Conservation (phyloP, 768 basidiomycete species). For the Boletus edulis region DNA sequence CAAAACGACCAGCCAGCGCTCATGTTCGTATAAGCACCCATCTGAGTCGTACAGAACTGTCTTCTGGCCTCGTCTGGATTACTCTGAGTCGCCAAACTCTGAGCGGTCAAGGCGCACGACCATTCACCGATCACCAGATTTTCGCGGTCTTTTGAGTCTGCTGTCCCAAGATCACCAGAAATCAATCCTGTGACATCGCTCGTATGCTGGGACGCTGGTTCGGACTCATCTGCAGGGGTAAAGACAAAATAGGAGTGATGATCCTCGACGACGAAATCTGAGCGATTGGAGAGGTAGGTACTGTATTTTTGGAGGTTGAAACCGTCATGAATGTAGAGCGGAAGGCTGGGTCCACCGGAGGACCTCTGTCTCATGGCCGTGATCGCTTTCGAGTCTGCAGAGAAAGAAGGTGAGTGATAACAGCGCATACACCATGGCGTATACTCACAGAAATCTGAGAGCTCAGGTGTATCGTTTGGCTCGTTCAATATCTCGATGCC, state of each 20-base stretch:
- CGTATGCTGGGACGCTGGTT: conserved; percentile 45
- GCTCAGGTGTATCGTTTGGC: conserved; percentile 44
- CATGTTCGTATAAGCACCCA: conserved; percentile 52
- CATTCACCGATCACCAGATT: conserved; percentile 52
- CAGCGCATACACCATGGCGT: no score
- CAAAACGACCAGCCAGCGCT: conserved; percentile 71
- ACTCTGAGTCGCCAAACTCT: conserved; percentile 48
- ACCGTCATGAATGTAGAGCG: conserved; percentile 67
- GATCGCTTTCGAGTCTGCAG: conserved; percentile 19
- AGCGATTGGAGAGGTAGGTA: conserved; percentile 44
- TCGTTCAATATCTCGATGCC: conserved; percentile 62
- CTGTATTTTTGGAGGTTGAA: conserved; percentile 46
- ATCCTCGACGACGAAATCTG: conserved; percentile 68
- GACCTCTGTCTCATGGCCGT: conserved; percentile 20
- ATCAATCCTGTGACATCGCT: conserved; percentile 31
- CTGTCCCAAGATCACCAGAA: conserved; percentile 11
- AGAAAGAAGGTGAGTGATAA: not conserved
- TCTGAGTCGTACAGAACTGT: conserved; percentile 57
- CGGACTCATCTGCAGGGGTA: conserved; percentile 47
- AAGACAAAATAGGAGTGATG: conserved; percentile 76
- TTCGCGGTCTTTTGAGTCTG: conserved; percentile 33
- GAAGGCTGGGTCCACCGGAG: conserved; percentile 38
- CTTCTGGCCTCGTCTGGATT: conserved; percentile 44
- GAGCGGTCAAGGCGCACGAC: conserved; percentile 45
- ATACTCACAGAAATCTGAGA: conserved; percentile 39